phyloP scores from a whole-genome alignment of 345 rosid species.

The Heritiera littoralis region DNA sequence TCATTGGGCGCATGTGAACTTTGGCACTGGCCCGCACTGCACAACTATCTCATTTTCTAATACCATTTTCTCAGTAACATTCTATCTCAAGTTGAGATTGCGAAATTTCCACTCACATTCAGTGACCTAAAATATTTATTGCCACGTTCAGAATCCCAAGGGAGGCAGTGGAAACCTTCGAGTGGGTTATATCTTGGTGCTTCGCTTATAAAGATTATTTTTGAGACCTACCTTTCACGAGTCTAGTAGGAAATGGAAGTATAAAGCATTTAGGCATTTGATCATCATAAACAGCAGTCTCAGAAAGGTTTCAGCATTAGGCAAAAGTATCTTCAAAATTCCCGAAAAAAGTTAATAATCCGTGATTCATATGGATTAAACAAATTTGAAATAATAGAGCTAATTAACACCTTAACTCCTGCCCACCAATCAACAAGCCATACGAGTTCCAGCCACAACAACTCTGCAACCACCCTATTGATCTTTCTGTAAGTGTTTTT shows the following conservation, averaged over 20 bases:
- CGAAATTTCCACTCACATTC: neutral
- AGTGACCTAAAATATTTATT: too few relatives aligned
- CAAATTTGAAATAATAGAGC: conserved; percentile 3
- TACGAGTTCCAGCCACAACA: conserved; percentile 90
- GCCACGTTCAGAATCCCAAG: neutral
- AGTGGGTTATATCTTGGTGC: neutral
- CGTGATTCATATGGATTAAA: neutral
- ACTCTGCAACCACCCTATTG: conserved; percentile 71
- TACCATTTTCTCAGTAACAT: neutral
- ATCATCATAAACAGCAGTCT: neutral
- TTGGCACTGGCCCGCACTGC: too few relatives aligned
- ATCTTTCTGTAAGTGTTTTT: conserved; percentile 71
- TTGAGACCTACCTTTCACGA: neutral
- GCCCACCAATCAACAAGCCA: conserved; percentile 99
- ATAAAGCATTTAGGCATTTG: neutral
- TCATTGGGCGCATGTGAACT: neutral
- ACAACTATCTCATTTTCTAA: neutral
- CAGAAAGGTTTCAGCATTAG: neutral
- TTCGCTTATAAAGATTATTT: neutral
- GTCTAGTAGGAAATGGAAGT: neutral
- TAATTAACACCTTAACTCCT: conserved; percentile 62
- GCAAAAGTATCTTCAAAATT: neutral
- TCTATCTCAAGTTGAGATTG: neutral
- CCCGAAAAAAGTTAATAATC: neutral
- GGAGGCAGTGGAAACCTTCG: neutral